Base-by-base conservation (phyloP, 352 stramenopile species). In the Pythium dissimile region DNA sequence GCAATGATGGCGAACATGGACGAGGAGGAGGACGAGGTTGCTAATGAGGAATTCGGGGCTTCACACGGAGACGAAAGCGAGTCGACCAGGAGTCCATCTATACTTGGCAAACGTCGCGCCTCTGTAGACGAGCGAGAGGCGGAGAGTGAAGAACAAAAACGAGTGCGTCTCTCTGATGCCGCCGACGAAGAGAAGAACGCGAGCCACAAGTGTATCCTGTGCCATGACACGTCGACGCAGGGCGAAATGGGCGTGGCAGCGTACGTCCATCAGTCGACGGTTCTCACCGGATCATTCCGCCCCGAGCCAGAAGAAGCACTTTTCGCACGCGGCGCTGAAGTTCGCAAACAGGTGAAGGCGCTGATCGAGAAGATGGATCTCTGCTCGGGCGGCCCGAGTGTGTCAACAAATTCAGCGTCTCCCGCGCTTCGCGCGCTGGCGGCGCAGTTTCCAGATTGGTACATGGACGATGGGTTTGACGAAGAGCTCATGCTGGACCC, bases 321-420 rank as follows among this genome's bases (percentile, higher is more conserved):
- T 0, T 49, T 60, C 7, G 34, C 63, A 8, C 65, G 74, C 10
- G 84, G 81, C 20, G 84, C 77, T 16, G 73, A 75, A 30, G 54
- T 88, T 34, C 75, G 86, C 30, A 73, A 54, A 24, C 71, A 84
- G 48, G 72, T 95, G 9, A 86, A 84, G 49, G 51, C 69, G 8
- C 65, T 95, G 35, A 86, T 93, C n/a, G 80, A 90, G 53, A 87
- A 87, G 56, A 95, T 95, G 84, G 83, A 91, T 46, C 59, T 95
- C 44, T 93, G 81, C 46, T 94, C 80, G 21, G 84, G 79, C 45
- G 79, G 67, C 9, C 62, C 64, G 9, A 68, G 62, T 18, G 71
- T 62, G 20, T 79, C 81, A 11, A 44, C 59, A 23, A 54, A 66
- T 41, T 79, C 71, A 24, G 56, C 66, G 10, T 88, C 77, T 1